Evolutionary conservation across 306 rosid genomes (phyloP).

Genomic region (Canavalia ensiformis): DNA sequence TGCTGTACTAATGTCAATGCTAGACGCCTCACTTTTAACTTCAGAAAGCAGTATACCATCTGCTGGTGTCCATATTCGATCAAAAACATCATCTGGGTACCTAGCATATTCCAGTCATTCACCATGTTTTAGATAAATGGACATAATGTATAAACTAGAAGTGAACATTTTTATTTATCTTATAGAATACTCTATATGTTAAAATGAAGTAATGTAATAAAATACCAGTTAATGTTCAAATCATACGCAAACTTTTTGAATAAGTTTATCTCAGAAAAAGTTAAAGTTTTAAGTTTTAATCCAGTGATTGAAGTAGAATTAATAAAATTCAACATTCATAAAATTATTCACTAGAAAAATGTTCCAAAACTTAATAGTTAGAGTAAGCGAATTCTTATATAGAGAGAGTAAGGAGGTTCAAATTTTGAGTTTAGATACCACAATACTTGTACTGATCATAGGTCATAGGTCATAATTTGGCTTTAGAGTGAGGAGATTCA

Average conservation of each 20-base stretch:
- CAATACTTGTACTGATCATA: neutral
- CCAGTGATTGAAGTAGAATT: neutral
- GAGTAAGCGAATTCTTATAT: neutral
- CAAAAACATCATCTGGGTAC: conserved; percentile 55
- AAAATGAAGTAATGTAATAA: neutral
- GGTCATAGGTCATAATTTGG: neutral
- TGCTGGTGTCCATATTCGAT: conserved; percentile 55
- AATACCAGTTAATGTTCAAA: neutral
- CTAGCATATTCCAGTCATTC: conserved; percentile 34
- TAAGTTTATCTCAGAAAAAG: neutral
- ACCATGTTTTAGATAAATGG: conserved; percentile 9
- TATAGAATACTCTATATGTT: too few species aligned
- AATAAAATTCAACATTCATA: neutral
- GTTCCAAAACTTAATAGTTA: neutral
- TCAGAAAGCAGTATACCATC: neutral
- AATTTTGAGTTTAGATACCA: neutral
- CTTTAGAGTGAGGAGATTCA: neutral
- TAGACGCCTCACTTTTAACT: conserved; percentile 41
- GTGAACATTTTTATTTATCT: neutral
- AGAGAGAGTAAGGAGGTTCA: neutral
- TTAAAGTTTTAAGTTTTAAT: neutral
- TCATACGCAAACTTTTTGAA: neutral
- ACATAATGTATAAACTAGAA: neutral
- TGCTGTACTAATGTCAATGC: conserved; percentile 31
- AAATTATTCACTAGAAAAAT: neutral